Percentiles rank a stretch among this genome's conserved stretches.
These are phyloP conservation scores for Eucalyptus marginata DNA, from an alignment of 345 rosid genomes.

Conservation along the genomic window DNA sequence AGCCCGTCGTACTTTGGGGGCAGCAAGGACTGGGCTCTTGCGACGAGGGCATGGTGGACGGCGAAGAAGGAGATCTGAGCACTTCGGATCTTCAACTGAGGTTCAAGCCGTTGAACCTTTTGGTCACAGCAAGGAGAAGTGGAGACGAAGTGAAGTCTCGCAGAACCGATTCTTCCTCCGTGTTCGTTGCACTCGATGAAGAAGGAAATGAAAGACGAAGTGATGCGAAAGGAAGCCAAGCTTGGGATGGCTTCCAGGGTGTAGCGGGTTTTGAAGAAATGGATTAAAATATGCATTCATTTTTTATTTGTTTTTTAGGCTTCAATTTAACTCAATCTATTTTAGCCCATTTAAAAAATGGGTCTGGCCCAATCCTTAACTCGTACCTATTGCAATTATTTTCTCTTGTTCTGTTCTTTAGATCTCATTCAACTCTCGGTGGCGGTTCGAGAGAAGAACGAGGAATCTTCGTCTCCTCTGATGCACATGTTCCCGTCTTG, in stretches of 20 bases:
- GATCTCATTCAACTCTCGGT: neutral
- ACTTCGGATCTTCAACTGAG: neutral
- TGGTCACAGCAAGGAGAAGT: neutral
- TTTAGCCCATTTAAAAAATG: no score
- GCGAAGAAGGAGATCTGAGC: neutral
- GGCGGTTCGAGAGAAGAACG: neutral
- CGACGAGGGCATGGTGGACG: neutral
- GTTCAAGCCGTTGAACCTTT: neutral
- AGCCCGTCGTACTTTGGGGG: slow-evolving; percentile 64
- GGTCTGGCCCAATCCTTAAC: no score
- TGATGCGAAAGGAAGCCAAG: neutral
- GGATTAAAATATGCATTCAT: neutral
- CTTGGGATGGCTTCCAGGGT: no score
- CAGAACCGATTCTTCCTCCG: neutral
- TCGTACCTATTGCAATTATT: neutral
- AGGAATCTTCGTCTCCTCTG: neutral
- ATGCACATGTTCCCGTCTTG: neutral
- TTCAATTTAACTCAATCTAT: no score
- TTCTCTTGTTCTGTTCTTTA: neutral
- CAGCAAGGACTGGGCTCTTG: slow-evolving; percentile 40
- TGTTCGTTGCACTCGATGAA: neutral
- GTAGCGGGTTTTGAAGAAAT: neutral
- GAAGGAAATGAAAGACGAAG: neutral
- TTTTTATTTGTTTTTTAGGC: no score
- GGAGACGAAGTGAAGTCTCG: neutral